A percentile compares a stretch with the other conserved stretches of the same genome.
Conservation (phyloP, 306 rosid genomes). For the Cucurbita ficifolia region DNA sequence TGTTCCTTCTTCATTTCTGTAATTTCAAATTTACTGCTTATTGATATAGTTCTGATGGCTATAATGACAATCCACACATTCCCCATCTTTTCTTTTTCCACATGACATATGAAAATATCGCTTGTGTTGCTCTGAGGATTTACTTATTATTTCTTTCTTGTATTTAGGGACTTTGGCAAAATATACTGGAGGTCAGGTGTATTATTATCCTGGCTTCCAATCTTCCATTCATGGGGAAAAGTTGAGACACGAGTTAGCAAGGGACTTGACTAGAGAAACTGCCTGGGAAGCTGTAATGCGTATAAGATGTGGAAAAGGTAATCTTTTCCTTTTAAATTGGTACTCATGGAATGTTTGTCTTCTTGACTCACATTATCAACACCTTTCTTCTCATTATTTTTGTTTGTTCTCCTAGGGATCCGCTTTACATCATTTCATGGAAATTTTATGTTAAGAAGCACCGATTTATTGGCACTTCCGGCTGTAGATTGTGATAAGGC, state of each 20-base stretch:
- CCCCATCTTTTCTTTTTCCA: background rate
- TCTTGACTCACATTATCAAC: background rate
- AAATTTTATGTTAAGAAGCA: constrained; percentile 92
- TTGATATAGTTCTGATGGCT: background rate
- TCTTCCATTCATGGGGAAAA: constrained; percentile 76
- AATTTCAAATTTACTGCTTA: background rate
- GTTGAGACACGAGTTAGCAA: constrained; percentile 75
- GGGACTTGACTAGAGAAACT: constrained; percentile 94
- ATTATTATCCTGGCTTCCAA: constrained; percentile 75
- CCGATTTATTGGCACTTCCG: constrained; percentile 93
- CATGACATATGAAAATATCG: background rate
- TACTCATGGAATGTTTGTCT: background rate
- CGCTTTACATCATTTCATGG: constrained; percentile 93
- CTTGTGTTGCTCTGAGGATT: background rate
- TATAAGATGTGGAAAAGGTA: constrained; percentile 92
- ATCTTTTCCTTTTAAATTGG: constrained; percentile 6
- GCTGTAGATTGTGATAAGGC: constrained; percentile 99
- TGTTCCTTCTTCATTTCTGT: background rate
- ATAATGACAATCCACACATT: background rate
- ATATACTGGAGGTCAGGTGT: constrained; percentile 92
- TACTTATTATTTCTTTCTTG: constrained; percentile 1
- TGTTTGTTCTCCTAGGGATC: constrained; percentile 44
- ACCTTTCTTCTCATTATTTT: constrained; percentile 12
- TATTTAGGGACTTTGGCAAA: constrained; percentile 86
- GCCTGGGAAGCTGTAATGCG: constrained; percentile 99